Conservation (phyloP, 1,284 basidiomycete genomes). For the Wallemia ichthyophaga region DNA sequence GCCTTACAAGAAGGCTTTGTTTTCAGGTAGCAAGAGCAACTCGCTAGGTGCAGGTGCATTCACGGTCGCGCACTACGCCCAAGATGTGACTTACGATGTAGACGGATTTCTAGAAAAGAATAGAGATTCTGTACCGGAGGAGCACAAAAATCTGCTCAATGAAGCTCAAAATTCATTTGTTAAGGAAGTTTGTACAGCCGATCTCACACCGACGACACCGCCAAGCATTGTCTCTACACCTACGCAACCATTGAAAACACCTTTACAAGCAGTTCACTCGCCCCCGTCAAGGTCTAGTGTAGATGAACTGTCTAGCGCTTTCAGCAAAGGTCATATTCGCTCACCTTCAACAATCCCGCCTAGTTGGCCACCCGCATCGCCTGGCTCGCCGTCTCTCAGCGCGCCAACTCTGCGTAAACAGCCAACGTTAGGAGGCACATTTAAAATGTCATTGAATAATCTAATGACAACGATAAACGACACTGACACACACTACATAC, state of each 20-base stretch:
- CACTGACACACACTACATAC: constrained; percentile 21
- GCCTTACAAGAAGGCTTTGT: constrained; percentile 14
- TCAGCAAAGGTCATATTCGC: background rate
- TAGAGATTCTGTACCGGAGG: constrained; percentile 19
- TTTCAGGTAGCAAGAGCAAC: constrained; percentile 17
- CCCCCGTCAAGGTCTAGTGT: background rate
- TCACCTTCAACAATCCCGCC: background rate
- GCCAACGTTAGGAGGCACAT: constrained; percentile 20
- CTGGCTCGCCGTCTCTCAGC: background rate
- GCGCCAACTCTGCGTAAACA: constrained; percentile 11
- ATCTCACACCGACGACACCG: constrained; percentile 7
- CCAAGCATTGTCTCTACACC: constrained; percentile 2
- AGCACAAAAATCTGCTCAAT: constrained; percentile 17
- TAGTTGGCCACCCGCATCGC: background rate
- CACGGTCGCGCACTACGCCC: constrained; percentile 20
- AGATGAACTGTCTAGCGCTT: background rate
- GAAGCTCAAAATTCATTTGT: constrained; percentile 17
- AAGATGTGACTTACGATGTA: constrained; percentile 19
- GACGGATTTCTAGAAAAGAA: constrained; percentile 22
- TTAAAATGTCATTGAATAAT: constrained; percentile 18
- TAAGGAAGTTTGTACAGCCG: constrained; percentile 15
- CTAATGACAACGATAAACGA: constrained; percentile 20
- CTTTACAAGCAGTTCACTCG: background rate
- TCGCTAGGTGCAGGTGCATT: constrained; percentile 18
- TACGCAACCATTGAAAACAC: background rate